phyloP scores from a whole-genome alignment of 306 rosid genomes.

The Trifolium dubium region DNA sequence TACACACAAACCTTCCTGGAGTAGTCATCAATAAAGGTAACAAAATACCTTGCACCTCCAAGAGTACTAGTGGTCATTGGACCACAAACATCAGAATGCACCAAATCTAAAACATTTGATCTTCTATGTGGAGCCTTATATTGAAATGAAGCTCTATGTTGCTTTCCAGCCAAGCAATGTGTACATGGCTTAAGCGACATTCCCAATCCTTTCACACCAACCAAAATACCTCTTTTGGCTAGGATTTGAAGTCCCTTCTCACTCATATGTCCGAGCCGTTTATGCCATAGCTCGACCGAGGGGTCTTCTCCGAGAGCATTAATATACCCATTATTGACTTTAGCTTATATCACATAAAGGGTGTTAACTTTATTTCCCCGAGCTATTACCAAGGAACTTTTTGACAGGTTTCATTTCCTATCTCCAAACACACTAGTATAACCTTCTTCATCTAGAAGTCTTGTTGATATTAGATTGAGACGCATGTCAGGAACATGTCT shows the following conservation, averaged over 20 bases:
- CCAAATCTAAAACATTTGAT: background rate
- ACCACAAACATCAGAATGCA: background rate
- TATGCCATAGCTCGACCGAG: background rate
- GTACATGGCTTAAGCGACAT: background rate
- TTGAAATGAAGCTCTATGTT: background rate
- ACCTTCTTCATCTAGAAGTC: background rate
- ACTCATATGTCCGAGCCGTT: background rate
- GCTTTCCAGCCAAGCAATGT: background rate
- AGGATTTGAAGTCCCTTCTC: background rate
- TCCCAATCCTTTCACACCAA: background rate
- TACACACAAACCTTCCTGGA: background rate
- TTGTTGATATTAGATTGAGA: slow-evolving; percentile 1
- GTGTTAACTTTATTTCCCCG: background rate
- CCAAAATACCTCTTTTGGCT: background rate
- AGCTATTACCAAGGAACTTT: background rate
- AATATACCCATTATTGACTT: background rate
- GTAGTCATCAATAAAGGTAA: slow-evolving; percentile 1
- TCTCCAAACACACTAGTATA: slow-evolving; percentile 8
- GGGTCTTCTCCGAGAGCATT: background rate
- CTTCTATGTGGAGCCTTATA: background rate
- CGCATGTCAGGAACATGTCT: background rate
- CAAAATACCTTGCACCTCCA: background rate
- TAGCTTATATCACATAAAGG: background rate
- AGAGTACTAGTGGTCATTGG: background rate
- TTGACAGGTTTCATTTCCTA: background rate